These are phyloP conservation scores for Punica granatum DNA, from an alignment of 345 rosid species.

Conservation along the genomic window DNA sequence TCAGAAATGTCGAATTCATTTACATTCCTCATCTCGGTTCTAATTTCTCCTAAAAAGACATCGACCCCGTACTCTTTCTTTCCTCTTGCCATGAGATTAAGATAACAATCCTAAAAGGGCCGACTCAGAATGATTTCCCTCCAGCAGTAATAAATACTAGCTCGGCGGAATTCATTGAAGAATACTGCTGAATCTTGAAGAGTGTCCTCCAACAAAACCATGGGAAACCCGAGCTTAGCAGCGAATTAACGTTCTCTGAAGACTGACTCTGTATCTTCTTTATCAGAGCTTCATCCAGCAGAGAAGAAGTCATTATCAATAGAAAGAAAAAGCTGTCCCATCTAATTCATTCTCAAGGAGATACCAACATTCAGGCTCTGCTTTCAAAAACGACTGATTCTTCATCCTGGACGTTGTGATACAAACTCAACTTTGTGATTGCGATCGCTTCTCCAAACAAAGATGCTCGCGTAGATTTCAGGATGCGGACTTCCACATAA, in stretches of 20 bases:
- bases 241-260: not conserved
- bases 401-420: constrained; percentile 27
- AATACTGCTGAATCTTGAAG: not conserved
- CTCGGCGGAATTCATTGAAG: not conserved
- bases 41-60: no score
- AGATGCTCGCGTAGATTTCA: constrained; percentile 65
- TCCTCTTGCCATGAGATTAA: no score
- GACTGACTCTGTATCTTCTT: not conserved
- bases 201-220: not conserved
- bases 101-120: no score
- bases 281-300: not conserved
- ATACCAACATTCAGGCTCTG: not conserved
- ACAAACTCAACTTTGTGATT: constrained; percentile 60
- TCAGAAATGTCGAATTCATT: no score
- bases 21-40: no score
- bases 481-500: constrained; percentile 63
- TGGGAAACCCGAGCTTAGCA: not conserved
- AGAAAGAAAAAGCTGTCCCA: not conserved
- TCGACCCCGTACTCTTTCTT: no score
- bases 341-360: not conserved
- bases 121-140: not conserved
- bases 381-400: not conserved
- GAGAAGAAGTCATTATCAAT: not conserved
- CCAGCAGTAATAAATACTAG: not conserved
- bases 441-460: constrained; percentile 69